Base-by-base conservation (phyloP, 768 basidiomycete genomes). In the Fomitopsis pulvina region DNA sequence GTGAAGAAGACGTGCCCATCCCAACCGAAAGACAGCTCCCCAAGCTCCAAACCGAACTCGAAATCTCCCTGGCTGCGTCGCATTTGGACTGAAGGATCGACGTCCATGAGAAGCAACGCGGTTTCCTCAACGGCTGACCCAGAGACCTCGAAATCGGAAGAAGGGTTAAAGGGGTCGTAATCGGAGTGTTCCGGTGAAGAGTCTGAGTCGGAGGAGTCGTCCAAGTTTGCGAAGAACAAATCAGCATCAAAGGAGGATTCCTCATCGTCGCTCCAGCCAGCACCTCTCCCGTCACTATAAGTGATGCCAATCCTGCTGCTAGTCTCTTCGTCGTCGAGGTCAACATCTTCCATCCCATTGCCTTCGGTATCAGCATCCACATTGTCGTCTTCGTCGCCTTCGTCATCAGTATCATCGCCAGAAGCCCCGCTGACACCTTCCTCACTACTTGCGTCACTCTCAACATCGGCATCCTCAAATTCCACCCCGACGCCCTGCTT, bases 171-270 rank as follows among this genome's bases (percentile, higher is more conserved):
- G 9, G 64, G 66, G 39, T 75, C 71, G 38, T 69, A 55, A 46
- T 74, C 75, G 25, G 71, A 72, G 34, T 68, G 70, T 54, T 78
- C 75, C 50, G 68, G 69, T 27, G 72, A 71, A 26, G 78, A 79
- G 50, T 71, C 75, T 37, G 69, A 60, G 47, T 69, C 75, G 20
- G 74, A 76, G 1, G 75, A 65, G 58, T 79, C 86, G 30, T 81
- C 80, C 37, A 91, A 77, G 60, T 88, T 85, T 48, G 83, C 80
- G 59, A 92, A 91, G 69, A 92, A 91, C 0, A 91, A 64, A 53
- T 91, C 87, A 9, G 89, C 89, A 57, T 92, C 89, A 57, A 88
- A 87, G 52, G 76, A 79, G 2, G 81, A 83, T 62, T 88, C 87
- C 54, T 83, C 68, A 21, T 77, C 87, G 50, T 85, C 84, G 34